Evolutionary conservation across 768 basidiomycete genomes (phyloP), one percentile per base, ranked within the genome.

Genomic region (Lactarius indigo): DNA sequence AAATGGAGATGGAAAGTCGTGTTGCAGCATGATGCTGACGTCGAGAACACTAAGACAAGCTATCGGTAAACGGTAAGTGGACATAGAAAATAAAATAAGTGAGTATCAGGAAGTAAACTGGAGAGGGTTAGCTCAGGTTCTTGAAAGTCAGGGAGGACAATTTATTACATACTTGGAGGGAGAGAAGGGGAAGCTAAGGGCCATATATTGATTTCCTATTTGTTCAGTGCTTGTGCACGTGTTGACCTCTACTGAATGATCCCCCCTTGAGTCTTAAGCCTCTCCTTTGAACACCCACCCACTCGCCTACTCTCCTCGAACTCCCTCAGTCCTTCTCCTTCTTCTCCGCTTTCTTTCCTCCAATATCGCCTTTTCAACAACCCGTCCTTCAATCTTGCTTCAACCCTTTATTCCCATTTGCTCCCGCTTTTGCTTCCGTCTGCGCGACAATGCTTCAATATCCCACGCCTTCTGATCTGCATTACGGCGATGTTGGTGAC

Each of bases 201-300:
- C 57, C 64, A 55, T 35, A 56, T 61, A 50, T 44, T 56, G 31
- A 54, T 28, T 23, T 59, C 59, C 41, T 55, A 44, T 52, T 54
- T 18, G 26, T 60, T 55, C 18, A n/a, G 37, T 55, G 50, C 15
- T 42, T 31, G 39, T 59, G 66, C 66, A 68, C 66, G 66, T 68
- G 66, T 54, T 55, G 37, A 0, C 50, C 47, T 52, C 37, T 26
- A 64, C 39, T 64, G 44, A 59, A 42, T 58, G 47, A 67, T 67
- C 31, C 62, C 66, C 47, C 58, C 58, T 68, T 59, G 33, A 66
- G 66, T 68, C 39, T 60, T 59, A 68, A 64, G 62, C 66, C 62
- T 62, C 64, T 42, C 37, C 50, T 58, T 58, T 30, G 42, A 52
- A 62, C 47, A 37, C 33, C 56, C 55, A 56, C 55, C 37, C 35